Conservation (phyloP, 169 alveolate genomes). For the Plasmodium blacklocki region DNA sequence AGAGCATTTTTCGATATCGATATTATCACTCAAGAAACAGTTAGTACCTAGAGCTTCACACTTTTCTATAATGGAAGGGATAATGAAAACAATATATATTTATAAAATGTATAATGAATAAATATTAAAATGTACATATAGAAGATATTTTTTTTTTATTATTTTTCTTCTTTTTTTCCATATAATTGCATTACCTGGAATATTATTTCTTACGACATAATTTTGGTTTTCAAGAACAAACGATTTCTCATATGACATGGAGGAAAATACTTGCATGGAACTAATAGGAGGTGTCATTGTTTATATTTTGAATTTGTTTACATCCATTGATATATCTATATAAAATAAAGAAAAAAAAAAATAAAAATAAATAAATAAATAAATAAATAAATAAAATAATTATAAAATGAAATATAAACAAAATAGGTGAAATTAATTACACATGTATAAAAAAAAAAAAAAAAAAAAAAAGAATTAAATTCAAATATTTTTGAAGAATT, state of each 20-base stretch:
- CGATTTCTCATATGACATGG: background rate
- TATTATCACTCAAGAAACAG: constrained; percentile 18
- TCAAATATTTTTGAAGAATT: too few species aligned
- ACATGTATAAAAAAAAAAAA: too few species aligned
- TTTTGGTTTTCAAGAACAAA: constrained; percentile 21
- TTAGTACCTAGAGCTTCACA: constrained; percentile 19
- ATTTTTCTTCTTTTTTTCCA: background rate
- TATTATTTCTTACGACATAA: constrained; percentile 19
- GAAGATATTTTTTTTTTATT: too few species aligned
- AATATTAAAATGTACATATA: too few species aligned
- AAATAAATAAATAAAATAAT: too few species aligned
- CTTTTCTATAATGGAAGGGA: background rate
- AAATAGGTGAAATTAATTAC: too few species aligned
- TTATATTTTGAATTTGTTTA: background rate
- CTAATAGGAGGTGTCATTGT: constrained; percentile 9
- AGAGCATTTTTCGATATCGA: background rate
- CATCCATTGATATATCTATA: background rate
- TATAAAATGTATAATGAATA: too few species aligned
- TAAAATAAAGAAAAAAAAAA: background rate
- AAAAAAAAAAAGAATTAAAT: too few species aligned
- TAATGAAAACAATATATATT: background rate
- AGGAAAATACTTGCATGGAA: constrained; percentile 18
- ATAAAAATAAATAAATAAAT: too few species aligned
- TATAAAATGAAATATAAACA: background rate
- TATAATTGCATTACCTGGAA: constrained; percentile 13